Evolutionary conservation across 345 rosid species (phyloP), one percentile per base, ranked within the genome.

Genomic region (Gossypium sturtianum): DNA sequence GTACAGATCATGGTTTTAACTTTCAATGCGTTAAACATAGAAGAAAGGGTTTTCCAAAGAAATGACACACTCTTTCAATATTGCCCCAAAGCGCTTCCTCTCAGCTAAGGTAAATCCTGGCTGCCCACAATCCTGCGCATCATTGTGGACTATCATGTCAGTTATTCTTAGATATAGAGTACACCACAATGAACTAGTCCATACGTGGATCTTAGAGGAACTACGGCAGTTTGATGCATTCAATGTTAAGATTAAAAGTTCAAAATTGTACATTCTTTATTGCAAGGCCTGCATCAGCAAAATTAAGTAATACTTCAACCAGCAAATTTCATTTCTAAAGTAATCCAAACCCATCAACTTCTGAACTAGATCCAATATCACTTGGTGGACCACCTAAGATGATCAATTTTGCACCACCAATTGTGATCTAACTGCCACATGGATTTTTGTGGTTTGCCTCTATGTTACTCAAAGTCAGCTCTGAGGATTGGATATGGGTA

Each of bases 51-150:
- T 48, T 38, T 67, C 60, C 43, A 49, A 27, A 49, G 44, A 70
- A 61, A 71, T 11, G 60, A 76, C 89, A 13, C 80, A 94, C 98
- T 89, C 98, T 84, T 87, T 91, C 79, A 91, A 75, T 76, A 83
- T 80, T 79, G 80, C 66, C 79, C 96, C 89, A 75, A 95, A 95
- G 13, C 97, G 94, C 78, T 85, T 89, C 83, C 99, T 95, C 88
- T 95, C 99, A 66, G 90, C 74, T 83, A 88, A 80, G 61, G 99
- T 95, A 80, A 93, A 93, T 79, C 98, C 99, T 75, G 99, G 99
- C 80, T 93, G 98, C 63, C 99, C 98, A 1, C 87, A 84, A 74
- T 95, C 99, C 98, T 95, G 87, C 74, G 76, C 73, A 23, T 74
- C 58, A 66, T 52, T 75, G 19, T 53, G 54, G 77, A 61, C 22